Evolutionary conservation across 176 grass and related monocot species (phyloP), one percentile per base, ranked within the genome.

Genomic region (Themeda triandra): DNA sequence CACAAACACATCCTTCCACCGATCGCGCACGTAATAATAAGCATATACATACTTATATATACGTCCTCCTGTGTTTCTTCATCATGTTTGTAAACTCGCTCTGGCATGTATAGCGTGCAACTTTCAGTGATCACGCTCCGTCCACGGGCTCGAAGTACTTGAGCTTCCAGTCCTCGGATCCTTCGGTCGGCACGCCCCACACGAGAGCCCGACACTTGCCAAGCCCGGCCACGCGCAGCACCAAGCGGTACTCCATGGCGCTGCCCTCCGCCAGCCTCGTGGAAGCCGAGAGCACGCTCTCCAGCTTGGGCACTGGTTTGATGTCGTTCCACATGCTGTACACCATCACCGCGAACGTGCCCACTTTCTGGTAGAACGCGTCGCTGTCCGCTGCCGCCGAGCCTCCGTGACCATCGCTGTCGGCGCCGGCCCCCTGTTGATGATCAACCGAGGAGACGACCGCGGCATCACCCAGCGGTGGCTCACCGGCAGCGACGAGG

Each of bases 91-190:
- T 17, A 23, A 19, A 23, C 19, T 54, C 19, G 6, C 51, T 54
- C 51, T 21, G 15, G 48, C 48, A 17, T 51, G 48, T 19, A 18
- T 14, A 14, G 48, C 1, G 5, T 6, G 5, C 18, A 60, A 10
- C 58, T 27, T 25, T 13, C 23, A 63, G 59, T 7, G 0, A 37
- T 64, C 24, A 80, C 11, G 77, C 62, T 66, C 78, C 12, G 13
- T 2, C 27, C 9, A 15, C 66, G 21, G 3, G 44, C 45, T 76
- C 18, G 70, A 87, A 87, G 48, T 54, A 42, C 78, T 67, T 76
- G 78, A 87, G 85, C 78, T 87, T 87, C 85, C 85, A 87, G 45
- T 76, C 63, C 41, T 42, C 19, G 2, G 78, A 87, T 3, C 62
- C 78, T 60, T 54, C 36, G 18, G 19, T 24, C 4, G 78, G 44